A percentile compares a stretch with the other conserved stretches of the same genome.
Conservation (phyloP, 2,329 filamentous ascomycete genomes). For the Bipolaris cookei region DNA sequence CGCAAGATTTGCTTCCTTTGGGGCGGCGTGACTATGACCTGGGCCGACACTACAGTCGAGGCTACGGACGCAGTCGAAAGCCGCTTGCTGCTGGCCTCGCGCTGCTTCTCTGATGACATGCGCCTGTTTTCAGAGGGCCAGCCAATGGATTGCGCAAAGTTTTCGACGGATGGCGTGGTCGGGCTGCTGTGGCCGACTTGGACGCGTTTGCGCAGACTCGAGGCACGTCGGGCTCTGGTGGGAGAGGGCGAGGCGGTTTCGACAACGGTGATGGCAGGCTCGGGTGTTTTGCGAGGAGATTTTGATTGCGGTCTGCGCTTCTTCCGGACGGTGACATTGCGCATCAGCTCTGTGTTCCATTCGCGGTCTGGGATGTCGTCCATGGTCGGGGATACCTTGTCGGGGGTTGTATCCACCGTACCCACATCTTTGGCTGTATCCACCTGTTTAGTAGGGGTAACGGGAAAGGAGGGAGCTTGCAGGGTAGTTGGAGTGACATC, state of each 20-base stretch:
- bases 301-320: constrained; percentile 40
- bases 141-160: constrained; percentile 57
- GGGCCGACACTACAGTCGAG: constrained; percentile 62
- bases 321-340: constrained; percentile 51
- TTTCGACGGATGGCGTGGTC: constrained; percentile 53
- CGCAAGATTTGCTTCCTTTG: constrained; percentile 56
- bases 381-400: constrained; percentile 27
- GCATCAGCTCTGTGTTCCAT: constrained; percentile 51
- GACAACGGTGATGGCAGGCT: constrained; percentile 15
- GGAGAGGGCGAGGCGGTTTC: constrained; percentile 27
- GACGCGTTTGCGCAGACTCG: constrained; percentile 43
- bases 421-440: constrained; percentile 16
- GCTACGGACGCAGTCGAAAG: constrained; percentile 59
- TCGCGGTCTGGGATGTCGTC: constrained; percentile 45
- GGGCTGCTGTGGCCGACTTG: constrained; percentile 43
- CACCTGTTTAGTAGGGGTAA: not conserved
- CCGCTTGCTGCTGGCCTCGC: constrained; percentile 49
- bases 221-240: constrained; percentile 29
- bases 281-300: constrained; percentile 23
- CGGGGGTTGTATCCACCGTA: constrained; percentile 3
- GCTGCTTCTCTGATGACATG: constrained; percentile 29
- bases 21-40: constrained; percentile 60
- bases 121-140: constrained; percentile 53
- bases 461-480: constrained; percentile 19
- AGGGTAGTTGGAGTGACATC: constrained; percentile 44